Base-by-base conservation (phyloP, 202 grass and related monocot genomes). In the Elaeis oleifera region DNA sequence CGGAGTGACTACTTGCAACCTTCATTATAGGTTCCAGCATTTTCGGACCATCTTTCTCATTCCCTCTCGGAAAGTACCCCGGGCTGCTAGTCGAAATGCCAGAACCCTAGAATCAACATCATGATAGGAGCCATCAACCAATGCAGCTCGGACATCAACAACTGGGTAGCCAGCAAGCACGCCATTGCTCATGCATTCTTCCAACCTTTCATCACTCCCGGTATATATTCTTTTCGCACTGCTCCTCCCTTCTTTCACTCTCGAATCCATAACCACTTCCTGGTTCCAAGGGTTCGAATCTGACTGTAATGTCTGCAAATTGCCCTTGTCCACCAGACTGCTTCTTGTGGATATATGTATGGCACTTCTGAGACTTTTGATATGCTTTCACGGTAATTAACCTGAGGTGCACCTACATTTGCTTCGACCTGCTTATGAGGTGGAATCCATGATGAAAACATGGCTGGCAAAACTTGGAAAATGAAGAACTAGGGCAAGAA, bases 371-470 rank as follows among this genome's bases (percentile, higher is more conserved):
- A 50, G 61, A 86, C 18, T 83, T 72, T 92, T 60, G 94, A 92
- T 73, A 99, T 99, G 75, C 94, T 99, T 81, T 99, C 94, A 70
- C 94, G 79, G 79, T 99, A 99, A 75, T 99, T 99, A 54, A 99
- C 94, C 83, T 99, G 94, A 24, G 88, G 94, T 56, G 94, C 94
- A 25, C 94, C 94, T 55, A 99, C 85, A 68, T 92, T 92, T 75
- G 94, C 94, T 60, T 89, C 94, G 56, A 99, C 88, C 94, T 97
- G 85, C 78, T 57, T 50, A 78, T 39, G 39, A 27, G 62, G 28
- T 23, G 36, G 36, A 44, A 11, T 44, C 36, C 36, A 44, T 44
- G 36, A 44, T 44, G 1, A 44, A 44, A 44, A 44, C 11, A 44
- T 44, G 8, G 36, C 36, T 13, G 36, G 8, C 36, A 13, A 49